Percentiles rank a stretch among this genome's conserved stretches.
Conservation (phyloP, 306 rosid species). For the Begonia loranthoides region DNA sequence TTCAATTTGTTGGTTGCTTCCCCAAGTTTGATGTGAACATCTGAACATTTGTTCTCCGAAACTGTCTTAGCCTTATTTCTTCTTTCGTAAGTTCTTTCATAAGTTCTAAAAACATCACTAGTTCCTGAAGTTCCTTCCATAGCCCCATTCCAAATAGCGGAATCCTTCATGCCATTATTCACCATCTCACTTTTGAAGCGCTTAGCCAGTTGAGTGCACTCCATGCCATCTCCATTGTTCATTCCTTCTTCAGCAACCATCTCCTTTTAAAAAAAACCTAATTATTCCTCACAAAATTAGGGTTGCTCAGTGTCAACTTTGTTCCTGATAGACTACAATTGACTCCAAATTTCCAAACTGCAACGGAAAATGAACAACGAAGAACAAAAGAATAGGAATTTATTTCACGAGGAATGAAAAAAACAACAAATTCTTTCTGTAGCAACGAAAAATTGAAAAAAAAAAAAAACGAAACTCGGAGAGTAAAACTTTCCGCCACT, state of each 20-base stretch:
- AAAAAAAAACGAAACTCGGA: too few relatives aligned
- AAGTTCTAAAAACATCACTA: constrained; percentile 24
- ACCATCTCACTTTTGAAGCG: constrained; percentile 21
- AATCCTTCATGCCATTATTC: constrained; percentile 18
- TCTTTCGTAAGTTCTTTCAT: constrained; percentile 49
- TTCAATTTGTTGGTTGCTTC: too few relatives aligned
- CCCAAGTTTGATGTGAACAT: too few relatives aligned
- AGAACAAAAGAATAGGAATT: too few relatives aligned
- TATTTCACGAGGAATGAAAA: too few relatives aligned
- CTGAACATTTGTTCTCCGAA: constrained; percentile 24
- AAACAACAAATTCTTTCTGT: too few relatives aligned
- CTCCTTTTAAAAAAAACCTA: constrained; percentile 10
- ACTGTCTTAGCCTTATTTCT: constrained; percentile 37
- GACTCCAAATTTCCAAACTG: too few relatives aligned
- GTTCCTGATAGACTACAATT: too few relatives aligned
- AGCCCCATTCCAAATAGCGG: constrained; percentile 11
- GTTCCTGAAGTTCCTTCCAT: constrained; percentile 21
- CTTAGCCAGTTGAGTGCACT: constrained; percentile 14
- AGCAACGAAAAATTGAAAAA: too few relatives aligned
- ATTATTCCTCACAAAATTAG: constrained; percentile 24
- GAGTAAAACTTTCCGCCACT: too few relatives aligned
- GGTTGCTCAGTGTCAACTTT: constrained; percentile 34
- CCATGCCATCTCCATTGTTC: constrained; percentile 22
- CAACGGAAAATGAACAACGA: too few relatives aligned
- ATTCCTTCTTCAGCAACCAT: constrained; percentile 45